Evolutionary conservation across 2,329 filamentous ascomycete genomes (phyloP).

Genomic region (Apiospora arundinis): DNA sequence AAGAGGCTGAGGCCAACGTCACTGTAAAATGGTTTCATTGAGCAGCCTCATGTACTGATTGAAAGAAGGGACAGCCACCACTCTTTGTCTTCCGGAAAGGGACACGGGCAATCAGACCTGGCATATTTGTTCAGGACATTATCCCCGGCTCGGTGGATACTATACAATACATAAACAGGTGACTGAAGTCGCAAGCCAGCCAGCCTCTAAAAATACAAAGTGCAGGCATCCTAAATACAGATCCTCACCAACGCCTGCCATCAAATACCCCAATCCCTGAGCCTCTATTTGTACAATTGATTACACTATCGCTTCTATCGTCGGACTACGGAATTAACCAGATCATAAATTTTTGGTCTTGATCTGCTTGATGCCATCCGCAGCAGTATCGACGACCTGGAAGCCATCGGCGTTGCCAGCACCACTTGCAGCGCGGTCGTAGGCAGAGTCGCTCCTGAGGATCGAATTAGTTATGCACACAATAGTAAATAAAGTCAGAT

Average conservation of each 20-base stretch:
- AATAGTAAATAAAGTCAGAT: background rate
- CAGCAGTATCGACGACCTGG: conserved; percentile 79
- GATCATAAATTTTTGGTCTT: conserved; percentile 20
- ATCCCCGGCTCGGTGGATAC: background rate
- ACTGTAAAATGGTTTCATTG: background rate
- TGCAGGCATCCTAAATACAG: background rate
- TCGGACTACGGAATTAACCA: background rate
- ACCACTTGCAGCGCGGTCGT: conserved; percentile 77
- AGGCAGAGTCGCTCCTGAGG: conserved; percentile 62
- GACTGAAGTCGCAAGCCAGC: background rate
- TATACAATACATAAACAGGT: background rate
- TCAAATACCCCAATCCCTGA: background rate
- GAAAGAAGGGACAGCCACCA: background rate
- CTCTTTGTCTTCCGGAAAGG: conserved; percentile 2
- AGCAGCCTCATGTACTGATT: background rate
- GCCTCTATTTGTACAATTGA: background rate
- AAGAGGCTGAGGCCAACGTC: background rate
- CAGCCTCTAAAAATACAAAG: background rate
- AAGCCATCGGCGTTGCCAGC: conserved; percentile 75
- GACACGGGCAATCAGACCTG: background rate
- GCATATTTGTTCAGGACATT: background rate
- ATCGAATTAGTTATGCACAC: conserved; percentile 23
- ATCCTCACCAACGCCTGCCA: background rate
- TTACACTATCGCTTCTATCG: background rate
- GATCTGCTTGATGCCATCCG: conserved; percentile 54